These are phyloP conservation scores for Polyporus tsugae DNA, from an alignment of 1,284 basidiomycete genomes.

Conservation along the genomic window DNA sequence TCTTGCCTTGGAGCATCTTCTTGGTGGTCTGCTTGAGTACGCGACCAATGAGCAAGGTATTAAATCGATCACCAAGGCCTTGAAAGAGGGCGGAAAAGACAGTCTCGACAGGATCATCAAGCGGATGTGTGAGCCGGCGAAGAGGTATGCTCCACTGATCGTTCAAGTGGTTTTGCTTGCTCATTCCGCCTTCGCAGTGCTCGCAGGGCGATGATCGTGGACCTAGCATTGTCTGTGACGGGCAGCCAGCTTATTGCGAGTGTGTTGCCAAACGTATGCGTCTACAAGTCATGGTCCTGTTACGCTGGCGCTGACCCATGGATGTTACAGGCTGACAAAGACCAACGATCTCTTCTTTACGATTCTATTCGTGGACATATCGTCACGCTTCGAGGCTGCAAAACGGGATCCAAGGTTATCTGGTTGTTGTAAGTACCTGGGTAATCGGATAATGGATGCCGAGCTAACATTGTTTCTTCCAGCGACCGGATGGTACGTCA, in stretches of 20 bases:
- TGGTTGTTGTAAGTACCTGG: constrained; percentile 78
- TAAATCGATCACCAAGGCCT: constrained; percentile 83
- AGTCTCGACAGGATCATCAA: constrained; percentile 75
- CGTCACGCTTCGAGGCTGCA: constrained; percentile 84
- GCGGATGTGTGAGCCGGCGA: constrained; percentile 83
- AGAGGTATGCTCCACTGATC: constrained; percentile 56
- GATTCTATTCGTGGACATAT: constrained; percentile 87
- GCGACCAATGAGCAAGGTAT: constrained; percentile 83
- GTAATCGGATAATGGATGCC: constrained; percentile 5
- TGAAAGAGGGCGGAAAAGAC: constrained; percentile 82
- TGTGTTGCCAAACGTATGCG: constrained; percentile 72
- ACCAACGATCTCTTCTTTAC: constrained; percentile 78
- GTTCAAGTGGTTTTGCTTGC: constrained; percentile 2
- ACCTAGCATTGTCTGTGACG: constrained; percentile 80
- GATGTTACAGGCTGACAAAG: constrained; percentile 71
- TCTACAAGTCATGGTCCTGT: background rate
- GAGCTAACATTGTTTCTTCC: constrained; percentile 9
- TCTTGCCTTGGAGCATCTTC: constrained; percentile 76
- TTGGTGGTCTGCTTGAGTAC: constrained; percentile 76
- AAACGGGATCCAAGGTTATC: constrained; percentile 87
- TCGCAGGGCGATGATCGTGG: constrained; percentile 82
- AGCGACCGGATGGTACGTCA: constrained; percentile 59
- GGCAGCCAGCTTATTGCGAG: constrained; percentile 85
- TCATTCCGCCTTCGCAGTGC: constrained; percentile 51
- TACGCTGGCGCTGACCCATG: background rate